Evolutionary conservation across 2,329 filamentous ascomycete species (phyloP).

Genomic region (Pseudogymnoascus pannorum): DNA sequence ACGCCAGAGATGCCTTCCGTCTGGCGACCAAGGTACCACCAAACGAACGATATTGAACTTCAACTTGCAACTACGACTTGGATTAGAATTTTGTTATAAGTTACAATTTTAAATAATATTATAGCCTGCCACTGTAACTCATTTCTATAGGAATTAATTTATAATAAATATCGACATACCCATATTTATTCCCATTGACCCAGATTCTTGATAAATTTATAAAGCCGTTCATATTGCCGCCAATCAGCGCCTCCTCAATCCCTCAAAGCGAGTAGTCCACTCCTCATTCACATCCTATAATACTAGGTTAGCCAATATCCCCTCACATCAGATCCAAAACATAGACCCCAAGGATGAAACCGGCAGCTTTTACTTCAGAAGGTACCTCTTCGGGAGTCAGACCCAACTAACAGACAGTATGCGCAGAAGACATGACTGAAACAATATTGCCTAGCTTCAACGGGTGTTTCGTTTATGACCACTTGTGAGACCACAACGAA

Average conservation of each 20-base stretch:
- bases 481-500: background rate
- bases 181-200: background rate
- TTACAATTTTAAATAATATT: background rate
- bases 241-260: background rate
- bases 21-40: background rate
- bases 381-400: background rate
- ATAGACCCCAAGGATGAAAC: background rate
- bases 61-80: background rate
- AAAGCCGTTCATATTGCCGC: slow-evolving; percentile 2
- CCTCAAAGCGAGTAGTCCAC: background rate
- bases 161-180: background rate
- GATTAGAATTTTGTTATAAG: background rate
- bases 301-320: background rate
- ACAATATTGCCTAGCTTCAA: background rate
- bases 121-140: background rate
- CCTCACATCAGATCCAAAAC: background rate
- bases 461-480: background rate
- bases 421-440: background rate
- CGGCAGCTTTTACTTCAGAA: background rate
- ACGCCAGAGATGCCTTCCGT: background rate
- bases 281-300: background rate
- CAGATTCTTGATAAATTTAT: background rate
- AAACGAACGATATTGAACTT: background rate
- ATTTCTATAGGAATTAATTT: background rate
- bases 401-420: background rate